These are phyloP conservation scores for Fusarium sp. DNA, from an alignment of 2,329 filamentous ascomycete genomes.

Conservation along the genomic window DNA sequence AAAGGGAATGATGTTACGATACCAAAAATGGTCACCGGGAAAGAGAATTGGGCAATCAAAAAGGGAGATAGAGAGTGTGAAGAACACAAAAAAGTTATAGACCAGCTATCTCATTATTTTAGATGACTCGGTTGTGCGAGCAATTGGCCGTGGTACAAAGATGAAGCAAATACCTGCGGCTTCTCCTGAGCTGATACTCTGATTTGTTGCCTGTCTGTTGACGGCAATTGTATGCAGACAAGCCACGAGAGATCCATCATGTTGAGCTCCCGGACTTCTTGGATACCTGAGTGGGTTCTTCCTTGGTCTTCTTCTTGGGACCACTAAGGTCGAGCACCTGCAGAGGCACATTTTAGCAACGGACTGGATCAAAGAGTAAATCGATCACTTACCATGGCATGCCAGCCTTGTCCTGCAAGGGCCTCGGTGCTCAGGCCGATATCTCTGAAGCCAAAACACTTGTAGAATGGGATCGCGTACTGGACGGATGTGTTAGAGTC, in stretches of 20 bases:
- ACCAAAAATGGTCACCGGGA: conserved; percentile 20
- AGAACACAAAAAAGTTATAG: conserved; percentile 24
- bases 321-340: conserved; percentile 43
- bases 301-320: conserved; percentile 42
- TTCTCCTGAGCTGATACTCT: conserved; percentile 13
- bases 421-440: conserved; percentile 75
- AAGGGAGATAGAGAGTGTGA: conserved; percentile 2
- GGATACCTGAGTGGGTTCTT: conserved; percentile 38
- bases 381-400: conserved; percentile 75
- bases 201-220: conserved; percentile 1
- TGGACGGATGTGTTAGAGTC: conserved; percentile 50
- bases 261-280: conserved; percentile 27
- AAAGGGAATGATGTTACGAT: conserved; percentile 18
- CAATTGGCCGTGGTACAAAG: conserved; percentile 19
- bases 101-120: conserved; percentile 40
- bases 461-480: conserved; percentile 80
- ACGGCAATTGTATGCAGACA: neutral
- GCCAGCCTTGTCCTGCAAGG: conserved; percentile 85
- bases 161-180: conserved; percentile 18
- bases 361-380: neutral
- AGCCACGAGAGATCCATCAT: conserved; percentile 6
- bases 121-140: conserved; percentile 16
- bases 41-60: neutral
- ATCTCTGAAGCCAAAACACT: conserved; percentile 78
- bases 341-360: neutral